Evolutionary conservation across 306 rosid genomes (phyloP), one percentile per base, ranked within the genome.

Genomic region (Purshia tridentata): DNA sequence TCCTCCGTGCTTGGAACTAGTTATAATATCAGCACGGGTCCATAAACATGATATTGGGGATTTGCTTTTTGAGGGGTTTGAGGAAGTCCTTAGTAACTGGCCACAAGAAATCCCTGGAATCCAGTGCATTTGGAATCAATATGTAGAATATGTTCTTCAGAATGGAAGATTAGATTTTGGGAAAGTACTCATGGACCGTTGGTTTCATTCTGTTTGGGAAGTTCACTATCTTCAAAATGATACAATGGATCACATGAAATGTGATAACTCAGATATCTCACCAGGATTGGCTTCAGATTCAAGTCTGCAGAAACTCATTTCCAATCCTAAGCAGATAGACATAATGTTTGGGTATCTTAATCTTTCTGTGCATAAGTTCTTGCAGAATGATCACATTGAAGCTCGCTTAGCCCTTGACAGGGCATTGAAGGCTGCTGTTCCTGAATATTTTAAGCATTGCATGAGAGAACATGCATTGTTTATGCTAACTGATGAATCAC

Each of bases 51-150:
- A 84, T 73, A 62, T 57, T 40, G 82, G 60, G 75, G 85, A 56
- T 72, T 77, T 46, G 48, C 76, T 69, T 72, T 81, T 82, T 73
- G 50, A 52, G 69, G 97, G 89, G 20, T 91, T 94, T 70, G 95
- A 94, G 88, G 90, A 89, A 58, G 88, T 84, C 56, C 83, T 91
- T 64, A 70, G 50, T 62, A 80, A 79, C 78, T 91, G 98, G 98
- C 92, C 92, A 20, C 89, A 86, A 70, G 83, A 84, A 75, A 83
- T 80, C 72, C 97, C 97, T 46, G 98, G 98, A 45, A 68, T 94
- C 70, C 92, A 91, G 4, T 86, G 94, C 81, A 84, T 94, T 73
- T 94, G 98, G 98, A 88, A 94, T 78, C 97, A 94, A 72, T 94
- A 89, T 53, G 84, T 86, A 72, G 92, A 87, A 76, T 81, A 76